Percentiles rank a stretch among this genome's conserved stretches.
Conservation (phyloP, 768 basidiomycete species). For the Leccinum boreale region DNA sequence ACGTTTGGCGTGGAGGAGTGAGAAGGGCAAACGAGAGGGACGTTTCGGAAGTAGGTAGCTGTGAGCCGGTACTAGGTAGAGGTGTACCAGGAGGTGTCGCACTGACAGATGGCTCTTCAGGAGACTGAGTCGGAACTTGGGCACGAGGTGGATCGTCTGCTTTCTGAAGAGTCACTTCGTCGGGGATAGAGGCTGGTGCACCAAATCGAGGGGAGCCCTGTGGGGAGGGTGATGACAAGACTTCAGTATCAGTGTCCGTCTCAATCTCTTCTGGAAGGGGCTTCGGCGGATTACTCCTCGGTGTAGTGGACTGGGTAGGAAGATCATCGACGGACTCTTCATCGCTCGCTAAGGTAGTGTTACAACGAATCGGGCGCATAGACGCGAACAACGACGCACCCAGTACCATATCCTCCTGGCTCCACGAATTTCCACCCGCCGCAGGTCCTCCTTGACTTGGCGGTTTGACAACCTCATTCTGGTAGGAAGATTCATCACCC, state of each 20-base stretch:
- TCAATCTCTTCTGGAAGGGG: slow-evolving; percentile 14
- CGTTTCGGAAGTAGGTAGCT: slow-evolving; percentile 3
- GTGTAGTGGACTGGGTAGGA: slow-evolving; percentile 26
- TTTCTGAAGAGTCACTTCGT: slow-evolving; percentile 17
- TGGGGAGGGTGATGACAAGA: slow-evolving; percentile 21
- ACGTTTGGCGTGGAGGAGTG: slow-evolving; percentile 48
- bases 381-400: slow-evolving; percentile 13
- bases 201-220: slow-evolving; percentile 17
- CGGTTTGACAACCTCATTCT: slow-evolving; percentile 28
- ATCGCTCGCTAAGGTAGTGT: slow-evolving; percentile 35
- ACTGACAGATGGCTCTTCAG: slow-evolving; percentile 8
- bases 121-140: background rate
- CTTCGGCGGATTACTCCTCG: slow-evolving; percentile 18
- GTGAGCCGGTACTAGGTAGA: slow-evolving; percentile 6
- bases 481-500: slow-evolving; percentile 22
- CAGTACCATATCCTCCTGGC: slow-evolving; percentile 16
- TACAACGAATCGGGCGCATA: background rate
- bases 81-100: slow-evolving; percentile 28
- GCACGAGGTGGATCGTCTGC: slow-evolving; percentile 16
- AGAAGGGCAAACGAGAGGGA: slow-evolving; percentile 28
- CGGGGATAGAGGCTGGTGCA: slow-evolving; percentile 1
- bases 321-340: slow-evolving; percentile 29
- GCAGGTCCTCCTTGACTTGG: slow-evolving; percentile 23
- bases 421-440: slow-evolving; percentile 7
- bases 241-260: slow-evolving; percentile 28